These are phyloP conservation scores for Magnolia kwangsiensis DNA, from an alignment of 164 flowering plant species.

Conservation along the genomic window DNA sequence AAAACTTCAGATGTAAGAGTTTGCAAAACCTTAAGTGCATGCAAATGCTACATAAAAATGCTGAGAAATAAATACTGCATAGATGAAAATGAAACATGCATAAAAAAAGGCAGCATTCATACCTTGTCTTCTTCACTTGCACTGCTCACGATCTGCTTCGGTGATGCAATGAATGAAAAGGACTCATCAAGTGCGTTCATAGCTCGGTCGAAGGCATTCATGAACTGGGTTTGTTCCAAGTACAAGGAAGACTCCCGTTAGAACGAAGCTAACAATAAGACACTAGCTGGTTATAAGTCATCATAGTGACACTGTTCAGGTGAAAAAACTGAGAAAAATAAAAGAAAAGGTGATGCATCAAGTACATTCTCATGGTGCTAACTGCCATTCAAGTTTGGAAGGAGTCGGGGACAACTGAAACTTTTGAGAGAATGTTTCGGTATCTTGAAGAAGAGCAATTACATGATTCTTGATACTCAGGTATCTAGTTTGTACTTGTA, in stretches of 20 bases:
- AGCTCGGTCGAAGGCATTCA: constrained; percentile 90
- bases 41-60: no score
- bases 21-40: no score
- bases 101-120: constrained; percentile 1
- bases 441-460: background rate
- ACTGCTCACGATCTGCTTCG: constrained; percentile 85
- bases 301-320: background rate
- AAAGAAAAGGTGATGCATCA: background rate
- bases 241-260: constrained; percentile 12
- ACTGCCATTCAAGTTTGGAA: background rate
- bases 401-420: background rate
- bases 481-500: background rate
- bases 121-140: constrained; percentile 81
- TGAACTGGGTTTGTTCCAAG: constrained; percentile 52
- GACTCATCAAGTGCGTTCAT: constrained; percentile 85
- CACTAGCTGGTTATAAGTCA: background rate
- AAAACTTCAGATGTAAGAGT: no score
- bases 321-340: background rate
- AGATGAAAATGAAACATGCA: background rate
- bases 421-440: background rate
- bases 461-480: background rate
- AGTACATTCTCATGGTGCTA: background rate
- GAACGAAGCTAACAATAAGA: background rate
- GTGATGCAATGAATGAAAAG: constrained; percentile 72
- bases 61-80: background rate